Conservation (phyloP, 2,329 filamentous ascomycete genomes). For the Talaromyces sp. region DNA sequence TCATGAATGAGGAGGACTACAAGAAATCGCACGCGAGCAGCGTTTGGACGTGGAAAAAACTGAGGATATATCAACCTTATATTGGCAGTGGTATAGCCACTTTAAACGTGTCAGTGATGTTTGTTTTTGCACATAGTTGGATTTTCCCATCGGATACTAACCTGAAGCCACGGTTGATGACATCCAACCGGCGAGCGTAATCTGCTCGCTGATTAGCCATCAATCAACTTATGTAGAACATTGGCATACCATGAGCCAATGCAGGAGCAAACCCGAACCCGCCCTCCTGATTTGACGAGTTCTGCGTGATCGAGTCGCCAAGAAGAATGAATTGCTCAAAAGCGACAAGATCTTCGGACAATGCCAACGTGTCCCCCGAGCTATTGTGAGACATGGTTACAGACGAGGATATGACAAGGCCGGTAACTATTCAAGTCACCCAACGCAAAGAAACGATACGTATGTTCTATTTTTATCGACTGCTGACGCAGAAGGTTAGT, state of each 20-base stretch:
- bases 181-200: conserved; percentile 70
- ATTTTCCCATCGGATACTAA: conserved; percentile 23
- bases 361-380: not conserved
- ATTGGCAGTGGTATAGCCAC: conserved; percentile 76
- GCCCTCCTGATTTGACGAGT: conserved; percentile 52
- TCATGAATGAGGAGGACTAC: conserved; percentile 18
- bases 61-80: conserved; percentile 62
- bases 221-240: conserved; percentile 10
- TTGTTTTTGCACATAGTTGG: not conserved
- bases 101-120: conserved; percentile 19
- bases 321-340: conserved; percentile 77
- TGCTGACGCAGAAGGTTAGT: not conserved
- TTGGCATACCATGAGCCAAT: conserved; percentile 57
- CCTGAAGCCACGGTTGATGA: conserved; percentile 80
- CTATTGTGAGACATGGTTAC: not conserved
- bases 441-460: too few species aligned
- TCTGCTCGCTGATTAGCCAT: conserved; percentile 41
- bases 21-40: conserved; percentile 41
- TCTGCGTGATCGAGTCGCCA: conserved; percentile 82
- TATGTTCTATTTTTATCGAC: not conserved
- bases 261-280: conserved; percentile 73
- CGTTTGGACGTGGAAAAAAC: conserved; percentile 61
- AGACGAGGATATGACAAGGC: not conserved
- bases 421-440: not conserved
- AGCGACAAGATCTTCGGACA: conserved; percentile 16